Conservation (phyloP, 371 early-diverging fungal genomes). For the Mucor sp. region DNA sequence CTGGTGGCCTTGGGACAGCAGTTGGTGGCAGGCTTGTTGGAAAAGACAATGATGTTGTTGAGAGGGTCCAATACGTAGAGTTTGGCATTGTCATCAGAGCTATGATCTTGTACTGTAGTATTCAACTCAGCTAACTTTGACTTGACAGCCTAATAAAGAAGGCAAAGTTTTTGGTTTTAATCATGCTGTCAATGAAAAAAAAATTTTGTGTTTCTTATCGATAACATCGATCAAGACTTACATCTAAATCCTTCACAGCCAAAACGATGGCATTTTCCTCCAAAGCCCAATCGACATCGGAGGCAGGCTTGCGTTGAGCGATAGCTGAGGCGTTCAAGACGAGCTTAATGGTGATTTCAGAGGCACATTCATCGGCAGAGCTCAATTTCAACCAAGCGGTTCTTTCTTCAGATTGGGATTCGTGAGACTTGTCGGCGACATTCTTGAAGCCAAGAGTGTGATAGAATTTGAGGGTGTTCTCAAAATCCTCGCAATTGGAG, state of each 20-base stretch:
- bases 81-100: conserved; percentile 21
- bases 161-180: background rate
- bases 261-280: conserved; percentile 36
- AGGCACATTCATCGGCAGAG: conserved; percentile 23
- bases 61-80: conserved; percentile 77
- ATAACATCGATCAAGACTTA: conserved; percentile 21
- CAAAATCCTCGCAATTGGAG: conserved; percentile 28
- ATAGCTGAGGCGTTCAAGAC: conserved; percentile 24
- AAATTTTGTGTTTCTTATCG: conserved; percentile 14
- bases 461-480: conserved; percentile 58
- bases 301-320: conserved; percentile 10
- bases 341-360: conserved; percentile 45
- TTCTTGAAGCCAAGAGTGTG: conserved; percentile 55
- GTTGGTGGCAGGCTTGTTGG: conserved; percentile 24
- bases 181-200: conserved; percentile 11
- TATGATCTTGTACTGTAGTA: conserved; percentile 35
- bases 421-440: conserved; percentile 29
- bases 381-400: conserved; percentile 46
- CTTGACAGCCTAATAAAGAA: conserved; percentile 31
- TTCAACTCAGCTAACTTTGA: conserved; percentile 20
- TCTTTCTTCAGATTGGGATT: conserved; percentile 27
- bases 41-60: conserved; percentile 72
- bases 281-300: conserved; percentile 35
- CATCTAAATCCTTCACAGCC: conserved; percentile 26
- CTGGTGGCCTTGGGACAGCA: conserved; percentile 12